Evolutionary conservation across 768 basidiomycete species (phyloP).

Genomic region (Leccinellum albellum): DNA sequence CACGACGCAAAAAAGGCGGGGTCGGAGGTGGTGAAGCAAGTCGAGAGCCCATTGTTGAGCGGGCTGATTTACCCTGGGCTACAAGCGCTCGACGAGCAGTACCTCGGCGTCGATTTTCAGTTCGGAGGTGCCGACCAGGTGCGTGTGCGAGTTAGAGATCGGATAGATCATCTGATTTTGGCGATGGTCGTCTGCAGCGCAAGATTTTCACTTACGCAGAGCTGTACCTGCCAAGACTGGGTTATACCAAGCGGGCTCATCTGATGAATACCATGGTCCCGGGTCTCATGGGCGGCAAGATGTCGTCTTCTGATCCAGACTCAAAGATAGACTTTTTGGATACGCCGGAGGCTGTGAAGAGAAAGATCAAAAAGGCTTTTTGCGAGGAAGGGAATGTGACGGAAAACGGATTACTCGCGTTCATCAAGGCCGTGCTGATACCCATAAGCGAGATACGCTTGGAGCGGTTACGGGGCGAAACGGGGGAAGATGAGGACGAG

Average conservation of each 20-base stretch:
- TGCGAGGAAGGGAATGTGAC: constrained; percentile 89
- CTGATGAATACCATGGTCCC: constrained; percentile 99
- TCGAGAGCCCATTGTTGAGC: constrained; percentile 85
- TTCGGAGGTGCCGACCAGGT: constrained; percentile 99
- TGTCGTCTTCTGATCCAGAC: constrained; percentile 97
- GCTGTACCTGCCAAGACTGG: constrained; percentile 88
- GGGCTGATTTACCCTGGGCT: constrained; percentile 94
- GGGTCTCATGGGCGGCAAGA: constrained; percentile 90
- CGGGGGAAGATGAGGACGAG: constrained; percentile 38
- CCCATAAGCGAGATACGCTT: constrained; percentile 76
- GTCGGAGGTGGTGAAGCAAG: constrained; percentile 98
- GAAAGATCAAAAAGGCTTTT: constrained; percentile 89
- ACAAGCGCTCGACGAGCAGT: constrained; percentile 96
- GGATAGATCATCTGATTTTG: neutral
- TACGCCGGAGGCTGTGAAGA: constrained; percentile 72
- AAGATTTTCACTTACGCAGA: constrained; percentile 99
- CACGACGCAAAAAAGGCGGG: constrained; percentile 99
- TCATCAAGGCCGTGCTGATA: constrained; percentile 83
- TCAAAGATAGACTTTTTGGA: constrained; percentile 99
- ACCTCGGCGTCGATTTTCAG: constrained; percentile 93
- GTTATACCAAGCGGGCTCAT: constrained; percentile 92
- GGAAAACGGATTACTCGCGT: constrained; percentile 86
- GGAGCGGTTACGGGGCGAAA: constrained; percentile 49
- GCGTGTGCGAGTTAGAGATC: constrained; percentile 13
- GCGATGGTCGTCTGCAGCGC: constrained; percentile 48